Evolutionary conservation across 2,329 filamentous ascomycete species (phyloP).

Genomic region (Blastomyces percursus): DNA sequence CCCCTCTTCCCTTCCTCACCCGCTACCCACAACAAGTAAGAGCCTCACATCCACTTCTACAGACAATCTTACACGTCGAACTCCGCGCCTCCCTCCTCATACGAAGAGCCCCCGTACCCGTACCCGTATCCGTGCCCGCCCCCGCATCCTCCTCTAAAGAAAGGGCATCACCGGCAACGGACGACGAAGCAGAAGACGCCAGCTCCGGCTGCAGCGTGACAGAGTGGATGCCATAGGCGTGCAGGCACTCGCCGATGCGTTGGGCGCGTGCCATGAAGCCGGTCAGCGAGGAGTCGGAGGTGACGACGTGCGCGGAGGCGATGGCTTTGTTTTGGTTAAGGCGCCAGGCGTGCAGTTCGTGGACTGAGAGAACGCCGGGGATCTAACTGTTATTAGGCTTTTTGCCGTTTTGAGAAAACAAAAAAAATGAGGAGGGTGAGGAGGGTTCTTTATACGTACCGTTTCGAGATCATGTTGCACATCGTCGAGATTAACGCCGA

Average conservation of each 20-base stretch:
- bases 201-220: conserved; percentile 59
- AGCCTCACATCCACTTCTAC: conserved; percentile 41
- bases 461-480: conserved; percentile 59
- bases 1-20: no score
- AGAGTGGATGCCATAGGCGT: conserved; percentile 63
- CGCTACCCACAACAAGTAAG: conserved; percentile 42
- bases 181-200: conserved; percentile 11
- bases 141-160: not conserved
- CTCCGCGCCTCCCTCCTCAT: conserved; percentile 16
- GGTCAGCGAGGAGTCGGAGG: conserved; percentile 46
- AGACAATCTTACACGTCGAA: conserved; percentile 43
- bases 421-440: no score
- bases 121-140: no score
- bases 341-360: conserved; percentile 65
- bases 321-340: conserved; percentile 59
- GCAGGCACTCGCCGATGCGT: conserved; percentile 56
- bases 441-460: conserved; percentile 27
- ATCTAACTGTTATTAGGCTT: no score
- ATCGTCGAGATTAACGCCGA: conserved; percentile 48
- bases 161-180: conserved; percentile 4
- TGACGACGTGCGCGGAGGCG: conserved; percentile 58
- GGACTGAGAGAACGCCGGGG: conserved; percentile 54
- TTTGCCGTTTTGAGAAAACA: no score
- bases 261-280: conserved; percentile 52
- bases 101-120: conserved; percentile 3